A percentile compares a stretch with the other conserved stretches of the same genome.
These are phyloP conservation scores for Lepiota venenata DNA, from an alignment of 768 basidiomycete species.

Conservation along the genomic window DNA sequence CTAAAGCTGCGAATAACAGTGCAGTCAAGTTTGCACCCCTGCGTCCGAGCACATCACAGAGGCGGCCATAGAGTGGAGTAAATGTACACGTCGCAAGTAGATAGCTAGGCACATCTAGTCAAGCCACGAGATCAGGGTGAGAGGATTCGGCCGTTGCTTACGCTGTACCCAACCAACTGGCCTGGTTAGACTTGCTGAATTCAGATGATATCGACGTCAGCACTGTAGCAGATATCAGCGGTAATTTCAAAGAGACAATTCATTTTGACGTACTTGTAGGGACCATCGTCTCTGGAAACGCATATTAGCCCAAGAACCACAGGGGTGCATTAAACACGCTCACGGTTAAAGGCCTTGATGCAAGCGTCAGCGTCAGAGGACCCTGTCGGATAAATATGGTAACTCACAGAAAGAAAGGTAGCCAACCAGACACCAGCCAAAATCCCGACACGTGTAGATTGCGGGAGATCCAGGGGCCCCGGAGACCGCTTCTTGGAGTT, in stretches of 20 bases:
- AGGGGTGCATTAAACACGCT: slow-evolving; percentile 8
- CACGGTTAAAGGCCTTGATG: slow-evolving; percentile 33
- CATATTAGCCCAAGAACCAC: slow-evolving; percentile 7
- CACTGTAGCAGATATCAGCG: slow-evolving; percentile 37
- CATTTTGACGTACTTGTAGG: slow-evolving; percentile 46
- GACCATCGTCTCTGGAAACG: no score
- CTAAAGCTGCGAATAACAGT: slow-evolving; percentile 54
- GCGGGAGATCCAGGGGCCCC: slow-evolving; percentile 61
- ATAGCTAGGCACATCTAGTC: slow-evolving; percentile 40
- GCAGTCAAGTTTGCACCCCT: slow-evolving; percentile 66
- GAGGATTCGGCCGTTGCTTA: slow-evolving; percentile 24
- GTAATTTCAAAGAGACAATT: slow-evolving; percentile 77
- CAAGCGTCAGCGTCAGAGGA: not conserved
- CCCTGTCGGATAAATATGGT: not conserved
- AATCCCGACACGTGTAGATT: slow-evolving; percentile 57
- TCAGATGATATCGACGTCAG: slow-evolving; percentile 77
- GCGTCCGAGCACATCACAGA: slow-evolving; percentile 76
- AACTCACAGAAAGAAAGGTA: slow-evolving; percentile 67
- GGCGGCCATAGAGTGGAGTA: slow-evolving; percentile 76
- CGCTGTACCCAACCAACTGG: slow-evolving; percentile 83
- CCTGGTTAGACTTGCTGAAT: slow-evolving; percentile 73
- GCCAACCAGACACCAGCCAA: slow-evolving; percentile 72
- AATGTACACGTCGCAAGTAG: slow-evolving; percentile 79
- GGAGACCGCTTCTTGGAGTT: no score
- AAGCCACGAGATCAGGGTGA: not conserved